phyloP scores from a whole-genome alignment of 208 protist species.

The Spongospora subterranea region DNA sequence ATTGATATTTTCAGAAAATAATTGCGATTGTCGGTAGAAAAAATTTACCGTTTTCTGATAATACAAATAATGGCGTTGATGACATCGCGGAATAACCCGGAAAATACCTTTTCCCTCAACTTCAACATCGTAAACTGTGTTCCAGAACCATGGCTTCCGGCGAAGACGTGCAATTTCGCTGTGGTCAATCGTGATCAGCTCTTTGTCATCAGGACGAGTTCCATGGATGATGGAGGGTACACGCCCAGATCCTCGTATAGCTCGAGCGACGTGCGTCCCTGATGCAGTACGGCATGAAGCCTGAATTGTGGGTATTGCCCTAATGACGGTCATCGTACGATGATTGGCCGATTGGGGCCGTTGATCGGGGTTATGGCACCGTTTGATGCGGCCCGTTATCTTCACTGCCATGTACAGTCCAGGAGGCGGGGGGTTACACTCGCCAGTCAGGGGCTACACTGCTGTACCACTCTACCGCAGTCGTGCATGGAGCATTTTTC shows the following conservation, averaged over 20 bases:
- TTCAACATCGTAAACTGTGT: slow-evolving; percentile 51
- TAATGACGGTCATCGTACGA: background rate
- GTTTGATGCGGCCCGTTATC: too few species aligned
- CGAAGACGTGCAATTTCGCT: background rate
- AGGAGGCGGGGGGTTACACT: too few species aligned
- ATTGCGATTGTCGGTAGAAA: background rate
- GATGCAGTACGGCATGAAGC: background rate
- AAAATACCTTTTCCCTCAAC: slow-evolving; percentile 38
- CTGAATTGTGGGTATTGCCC: background rate
- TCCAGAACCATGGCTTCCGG: slow-evolving; percentile 36
- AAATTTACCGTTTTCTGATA: slow-evolving; percentile 45
- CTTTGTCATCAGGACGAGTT: background rate
- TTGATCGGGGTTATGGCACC: too few species aligned
- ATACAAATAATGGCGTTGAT: slow-evolving; percentile 33
- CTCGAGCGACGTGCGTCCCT: slow-evolving; percentile 7
- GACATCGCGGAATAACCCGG: slow-evolving; percentile 33
- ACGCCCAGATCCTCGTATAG: background rate
- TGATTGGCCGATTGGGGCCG: too few species aligned
- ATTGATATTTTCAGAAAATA: background rate
- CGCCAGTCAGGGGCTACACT: too few species aligned
- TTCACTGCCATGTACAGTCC: too few species aligned
- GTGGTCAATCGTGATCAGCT: slow-evolving; percentile 1
- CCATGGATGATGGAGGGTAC: slow-evolving; percentile 36
- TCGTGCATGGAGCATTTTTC: too few species aligned
- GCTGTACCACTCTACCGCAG: too few species aligned